Conservation (phyloP, 495 filamentous ascomycete species). For the Copromyces sp. region DNA sequence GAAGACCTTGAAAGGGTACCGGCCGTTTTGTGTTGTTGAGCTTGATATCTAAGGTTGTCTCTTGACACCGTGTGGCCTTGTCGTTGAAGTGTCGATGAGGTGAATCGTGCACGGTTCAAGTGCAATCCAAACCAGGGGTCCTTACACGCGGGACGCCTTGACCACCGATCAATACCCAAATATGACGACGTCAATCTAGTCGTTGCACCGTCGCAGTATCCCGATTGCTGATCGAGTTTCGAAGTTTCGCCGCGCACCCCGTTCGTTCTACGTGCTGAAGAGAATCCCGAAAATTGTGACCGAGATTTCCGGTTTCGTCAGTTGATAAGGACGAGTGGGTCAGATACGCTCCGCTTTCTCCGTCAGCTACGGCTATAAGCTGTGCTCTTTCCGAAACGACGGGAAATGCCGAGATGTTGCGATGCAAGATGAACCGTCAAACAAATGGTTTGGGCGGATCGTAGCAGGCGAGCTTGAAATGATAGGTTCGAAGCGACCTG, state of each 20-base stretch:
- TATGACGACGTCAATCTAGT: constrained; percentile 13
- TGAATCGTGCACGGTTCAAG: constrained; percentile 19
- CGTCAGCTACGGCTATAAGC: background rate
- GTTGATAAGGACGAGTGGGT: background rate
- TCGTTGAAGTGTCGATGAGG: constrained; percentile 3
- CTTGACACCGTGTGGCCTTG: background rate
- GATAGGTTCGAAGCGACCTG: background rate
- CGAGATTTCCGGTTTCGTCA: background rate
- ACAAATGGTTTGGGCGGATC: background rate
- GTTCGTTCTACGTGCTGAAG: background rate
- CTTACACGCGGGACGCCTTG: constrained; percentile 12
- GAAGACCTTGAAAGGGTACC: background rate
- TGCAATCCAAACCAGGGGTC: constrained; percentile 1
- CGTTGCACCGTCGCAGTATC: background rate
- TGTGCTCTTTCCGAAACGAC: background rate
- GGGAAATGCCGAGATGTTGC: background rate
- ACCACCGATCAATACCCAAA: constrained; percentile 14
- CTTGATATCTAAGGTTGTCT: background rate
- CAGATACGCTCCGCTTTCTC: background rate
- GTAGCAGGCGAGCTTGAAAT: background rate
- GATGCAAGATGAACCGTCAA: background rate
- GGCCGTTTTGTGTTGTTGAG: background rate
- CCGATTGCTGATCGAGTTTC: background rate
- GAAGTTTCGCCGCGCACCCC: background rate
- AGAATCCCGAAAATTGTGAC: background rate